A percentile compares a stretch with the other conserved stretches of the same genome.
phyloP scores from a whole-genome alignment of 257 asterid species.

The Penstemon davidsonii region DNA sequence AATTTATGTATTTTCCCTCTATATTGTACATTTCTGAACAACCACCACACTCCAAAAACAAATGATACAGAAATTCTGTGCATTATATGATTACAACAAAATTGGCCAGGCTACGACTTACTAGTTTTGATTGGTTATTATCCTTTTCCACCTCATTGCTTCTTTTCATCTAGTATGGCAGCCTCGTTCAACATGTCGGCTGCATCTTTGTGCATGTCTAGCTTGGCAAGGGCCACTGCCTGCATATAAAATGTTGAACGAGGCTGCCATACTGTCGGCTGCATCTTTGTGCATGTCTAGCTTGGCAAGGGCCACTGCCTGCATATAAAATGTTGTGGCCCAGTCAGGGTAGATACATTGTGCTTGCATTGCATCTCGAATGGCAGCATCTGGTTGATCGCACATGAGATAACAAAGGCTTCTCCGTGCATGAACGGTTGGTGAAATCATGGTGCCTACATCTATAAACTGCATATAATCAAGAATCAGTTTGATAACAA shows the following conservation, averaged over 20 bases:
- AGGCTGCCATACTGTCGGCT: too few species aligned
- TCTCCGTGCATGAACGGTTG: constrained; percentile 89
- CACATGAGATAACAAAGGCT: constrained; percentile 93
- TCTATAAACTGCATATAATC: constrained; percentile 67
- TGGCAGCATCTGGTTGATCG: constrained; percentile 92
- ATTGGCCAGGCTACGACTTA: neutral
- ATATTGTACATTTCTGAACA: constrained; percentile 41
- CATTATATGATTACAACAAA: constrained; percentile 36
- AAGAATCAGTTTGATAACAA: neutral
- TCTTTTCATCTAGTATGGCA: constrained; percentile 76
- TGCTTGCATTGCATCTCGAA: constrained; percentile 97
- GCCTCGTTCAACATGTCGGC: constrained; percentile 99
- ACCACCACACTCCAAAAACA: constrained; percentile 39
- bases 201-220: constrained; percentile 93
- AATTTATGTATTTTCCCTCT: constrained; percentile 28
- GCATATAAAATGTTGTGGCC: constrained; percentile 97
- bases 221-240: too few species aligned
- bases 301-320: constrained; percentile 92
- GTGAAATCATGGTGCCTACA: constrained; percentile 95
- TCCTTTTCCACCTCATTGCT: constrained; percentile 63
- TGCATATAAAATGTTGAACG: too few species aligned
- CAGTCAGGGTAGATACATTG: constrained; percentile 87
- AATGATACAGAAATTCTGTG: constrained; percentile 39
- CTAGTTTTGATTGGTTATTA: constrained; percentile 4
- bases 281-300: constrained; percentile 97